Evolutionary conservation across 2,329 filamentous ascomycete species (phyloP).

Genomic region (Colletotrichum chlorophyti): DNA sequence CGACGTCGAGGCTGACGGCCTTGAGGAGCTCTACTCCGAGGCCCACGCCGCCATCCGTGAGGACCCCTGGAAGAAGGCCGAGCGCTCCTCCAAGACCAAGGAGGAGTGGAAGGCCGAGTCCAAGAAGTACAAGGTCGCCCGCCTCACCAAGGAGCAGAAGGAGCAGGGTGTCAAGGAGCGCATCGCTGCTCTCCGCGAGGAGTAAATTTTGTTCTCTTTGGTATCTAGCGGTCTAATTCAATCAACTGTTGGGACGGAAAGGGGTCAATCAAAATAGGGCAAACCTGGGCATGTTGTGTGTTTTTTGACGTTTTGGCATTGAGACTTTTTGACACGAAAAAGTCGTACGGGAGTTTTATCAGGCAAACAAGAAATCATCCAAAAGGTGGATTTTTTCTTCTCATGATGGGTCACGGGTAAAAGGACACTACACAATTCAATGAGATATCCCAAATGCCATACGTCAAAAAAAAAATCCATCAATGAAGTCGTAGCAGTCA

Average conservation of each 20-base stretch:
- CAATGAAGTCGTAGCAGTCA: neutral
- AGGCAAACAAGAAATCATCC: constrained; percentile 27
- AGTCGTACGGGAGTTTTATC: constrained; percentile 28
- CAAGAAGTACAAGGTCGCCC: constrained; percentile 81
- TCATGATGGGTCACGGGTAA: constrained; percentile 25
- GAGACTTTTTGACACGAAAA: constrained; percentile 21
- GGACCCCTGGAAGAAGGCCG: constrained; percentile 96
- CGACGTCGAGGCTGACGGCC: constrained; percentile 92
- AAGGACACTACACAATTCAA: constrained; percentile 26
- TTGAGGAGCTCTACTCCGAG: constrained; percentile 96
- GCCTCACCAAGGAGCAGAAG: constrained; percentile 86
- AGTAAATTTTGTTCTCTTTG: constrained; percentile 42
- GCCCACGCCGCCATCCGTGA: constrained; percentile 97
- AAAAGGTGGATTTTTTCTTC: constrained; percentile 19
- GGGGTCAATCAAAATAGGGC: too few relatives aligned
- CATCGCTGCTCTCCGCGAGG: constrained; percentile 80
- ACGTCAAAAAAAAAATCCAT: constrained; percentile 15
- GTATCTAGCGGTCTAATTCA: constrained; percentile 20
- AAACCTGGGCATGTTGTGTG: constrained; percentile 8
- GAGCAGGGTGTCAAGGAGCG: constrained; percentile 84
- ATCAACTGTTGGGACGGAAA: neutral
- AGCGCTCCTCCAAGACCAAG: constrained; percentile 90
- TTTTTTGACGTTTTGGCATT: constrained; percentile 29
- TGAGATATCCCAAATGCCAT: constrained; percentile 30
- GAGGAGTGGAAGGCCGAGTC: constrained; percentile 96